Base-by-base conservation (phyloP, 2,329 filamentous ascomycete genomes). In the Fusarium sterilihyphosum region DNA sequence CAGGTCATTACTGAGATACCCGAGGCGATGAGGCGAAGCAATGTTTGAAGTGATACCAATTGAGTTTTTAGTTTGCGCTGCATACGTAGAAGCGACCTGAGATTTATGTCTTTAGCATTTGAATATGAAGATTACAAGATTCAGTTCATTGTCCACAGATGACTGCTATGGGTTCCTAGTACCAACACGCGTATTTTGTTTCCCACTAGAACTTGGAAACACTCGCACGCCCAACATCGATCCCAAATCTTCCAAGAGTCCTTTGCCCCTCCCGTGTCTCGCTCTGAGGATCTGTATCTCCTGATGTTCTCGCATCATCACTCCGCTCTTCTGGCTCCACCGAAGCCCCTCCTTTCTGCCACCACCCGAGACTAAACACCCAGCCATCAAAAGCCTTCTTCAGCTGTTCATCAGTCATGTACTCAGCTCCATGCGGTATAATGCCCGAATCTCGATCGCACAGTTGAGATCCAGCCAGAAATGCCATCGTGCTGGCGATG, bases 1-100 rank as follows among this genome's bases (percentile, higher is more conserved):
- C 67, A 70, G 26, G 41, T 63, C 2, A 46, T 70, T 50, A 57
- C 49, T 18, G 31, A 70, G 16, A 13, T 29, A 22, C 37, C 57
- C 20, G 38, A 33, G 38, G 26, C 26, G 3, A 33, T 43, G 59
- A 56, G 26, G 6, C 35, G 40, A 49, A 52, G 33, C 43, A 12
- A 52, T 38, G 26, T 49, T 59, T 60, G 26, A 50, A 54, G 26
- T 54, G 46, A 61, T 54, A 54, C 26, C 58, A 54, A n/a, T 41
- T 41, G 5, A 31, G 26, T 24, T 53, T 53, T 38, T 33, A 6
- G 6, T 20, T 20, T 33, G n/a, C 12, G 49, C 1, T 35, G 9
- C 4, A 35, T 35, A 16, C 2, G 18, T 13, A 35, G 31, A 53
- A 35, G n/a, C 4, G 12, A 12, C 17, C n/a, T 16, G 31, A 53